phyloP scores from a whole-genome alignment of 192 early-diverging fungal genomes.

The Coemansia sp. region DNA sequence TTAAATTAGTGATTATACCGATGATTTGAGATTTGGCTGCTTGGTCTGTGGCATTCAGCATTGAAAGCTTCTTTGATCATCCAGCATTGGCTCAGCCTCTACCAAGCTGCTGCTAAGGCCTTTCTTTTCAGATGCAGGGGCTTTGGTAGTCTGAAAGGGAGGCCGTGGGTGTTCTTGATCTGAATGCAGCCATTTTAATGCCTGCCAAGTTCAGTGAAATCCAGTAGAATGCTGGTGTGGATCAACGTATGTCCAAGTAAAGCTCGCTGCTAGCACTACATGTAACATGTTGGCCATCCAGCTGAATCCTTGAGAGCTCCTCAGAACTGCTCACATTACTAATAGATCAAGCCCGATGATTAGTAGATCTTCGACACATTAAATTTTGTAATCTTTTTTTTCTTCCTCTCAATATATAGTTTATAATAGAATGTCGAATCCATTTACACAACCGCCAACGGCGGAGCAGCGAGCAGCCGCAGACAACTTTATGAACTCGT shows the following conservation, averaged over 20 bases:
- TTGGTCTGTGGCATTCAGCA: slow-evolving; percentile 23
- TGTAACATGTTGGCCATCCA: no score
- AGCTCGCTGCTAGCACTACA: no score
- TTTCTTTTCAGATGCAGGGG: slow-evolving; percentile 14
- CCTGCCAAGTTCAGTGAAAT: slow-evolving; percentile 51
- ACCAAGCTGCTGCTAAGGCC: slow-evolving; percentile 20
- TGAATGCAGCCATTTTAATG: slow-evolving; percentile 48
- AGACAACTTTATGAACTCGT: slow-evolving; percentile 60
- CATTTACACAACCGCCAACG: slow-evolving; percentile 38
- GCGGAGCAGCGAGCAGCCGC: slow-evolving; percentile 42
- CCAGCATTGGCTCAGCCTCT: slow-evolving; percentile 56
- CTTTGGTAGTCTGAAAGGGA: slow-evolving; percentile 37
- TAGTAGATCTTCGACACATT: no score
- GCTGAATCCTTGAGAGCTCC: no score
- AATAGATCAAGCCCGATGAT: no score
- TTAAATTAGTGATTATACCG: slow-evolving; percentile 9
- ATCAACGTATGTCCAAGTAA: no score
- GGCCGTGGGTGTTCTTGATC: slow-evolving; percentile 36
- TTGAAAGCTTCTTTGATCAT: slow-evolving; percentile 51
- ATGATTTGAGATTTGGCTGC: slow-evolving; percentile 51
- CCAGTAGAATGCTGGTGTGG: slow-evolving; percentile 22
- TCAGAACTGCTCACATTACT: no score
- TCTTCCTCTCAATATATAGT: not conserved
- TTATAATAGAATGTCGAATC: slow-evolving; percentile 28
- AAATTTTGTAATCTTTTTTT: no score